Conservation (phyloP, 2,329 filamentous ascomycete genomes). For the Fusarium sacchari region DNA sequence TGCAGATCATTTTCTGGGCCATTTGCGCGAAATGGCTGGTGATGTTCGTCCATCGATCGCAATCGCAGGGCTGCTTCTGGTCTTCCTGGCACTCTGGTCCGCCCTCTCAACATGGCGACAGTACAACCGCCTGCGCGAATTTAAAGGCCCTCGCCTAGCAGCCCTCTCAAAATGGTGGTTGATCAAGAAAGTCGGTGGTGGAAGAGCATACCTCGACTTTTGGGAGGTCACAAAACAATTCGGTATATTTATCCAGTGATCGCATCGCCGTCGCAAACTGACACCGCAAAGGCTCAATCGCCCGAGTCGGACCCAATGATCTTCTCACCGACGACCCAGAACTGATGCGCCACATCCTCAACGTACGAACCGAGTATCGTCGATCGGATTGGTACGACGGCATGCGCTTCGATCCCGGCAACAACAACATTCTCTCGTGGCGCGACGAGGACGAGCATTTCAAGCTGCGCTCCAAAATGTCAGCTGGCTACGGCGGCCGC, state of each 20-base stretch:
- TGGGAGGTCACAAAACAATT: conserved; percentile 50
- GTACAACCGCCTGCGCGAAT: conserved; percentile 52
- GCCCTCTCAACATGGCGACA: conserved; percentile 35
- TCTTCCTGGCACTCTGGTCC: conserved; percentile 18
- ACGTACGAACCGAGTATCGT: conserved; percentile 48
- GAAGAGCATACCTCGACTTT: conserved; percentile 49
- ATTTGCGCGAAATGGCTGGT: neutral
- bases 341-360: conserved; percentile 49
- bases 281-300: conserved; percentile 46
- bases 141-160: conserved; percentile 52
- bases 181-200: conserved; percentile 44
- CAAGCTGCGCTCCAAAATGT: conserved; percentile 60
- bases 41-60: conserved; percentile 14
- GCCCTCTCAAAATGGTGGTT: conserved; percentile 55
- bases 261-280: neutral
- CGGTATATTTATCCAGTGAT: conserved; percentile 36
- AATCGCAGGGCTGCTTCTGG: neutral
- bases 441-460: conserved; percentile 56
- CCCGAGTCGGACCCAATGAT: conserved; percentile 54
- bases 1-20: neutral
- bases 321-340: conserved; percentile 53
- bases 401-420: conserved; percentile 61
- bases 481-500: conserved; percentile 63
- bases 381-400: conserved; percentile 58
- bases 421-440: conserved; percentile 62